Evolutionary conservation across 1,284 basidiomycete genomes (phyloP), one percentile per base, ranked within the genome.

Genomic region (Ceratobasidium sp.): DNA sequence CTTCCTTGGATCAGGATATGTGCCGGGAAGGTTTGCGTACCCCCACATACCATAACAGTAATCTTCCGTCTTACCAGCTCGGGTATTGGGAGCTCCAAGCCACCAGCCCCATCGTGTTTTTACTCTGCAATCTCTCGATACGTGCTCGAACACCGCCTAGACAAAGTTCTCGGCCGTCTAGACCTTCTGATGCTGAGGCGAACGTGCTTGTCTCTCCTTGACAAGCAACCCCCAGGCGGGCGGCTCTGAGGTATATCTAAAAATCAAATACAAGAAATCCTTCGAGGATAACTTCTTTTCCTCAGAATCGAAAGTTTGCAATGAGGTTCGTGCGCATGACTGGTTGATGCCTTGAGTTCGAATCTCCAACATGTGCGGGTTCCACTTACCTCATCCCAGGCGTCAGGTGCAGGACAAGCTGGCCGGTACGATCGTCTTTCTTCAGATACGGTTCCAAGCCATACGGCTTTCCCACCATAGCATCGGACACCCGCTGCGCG

Each of bases 161-260:
- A 33, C 71, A 75, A 65, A 33, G 61, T 65, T 75, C 71, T 75
- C 61, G 61, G 61, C 61, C 61, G n/a, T 65, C 71, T 75, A 28
- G 61, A 54, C 57, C 48, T 54, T 65, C 13, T 75, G 71, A 75
- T 75, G 61, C n/a, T 54, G 71, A 23, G 61, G 17, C 48, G 61
- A 42, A 44, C 61, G 50, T 65, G 71, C 61, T 65, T 46, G 23
- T 33, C 52, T 54, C 40, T 50, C 13, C 20, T 73, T 50, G 42
- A 42, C 61, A 33, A 50, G 52, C 33, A 71, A 71, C 46, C 40
- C 20, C 64, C 68, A 56, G 23, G 15, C 42, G 38, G 20, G 23
- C 57, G 69, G 57, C 54, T 15, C 48, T 65, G 26, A 12, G 42
- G 17, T 10, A 62, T 62, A 62, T 62, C 61, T 9, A 26, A n/a